These are phyloP conservation scores for Dictyostelium capitatum DNA, from an alignment of 78 protist species.

Conservation along the genomic window DNA sequence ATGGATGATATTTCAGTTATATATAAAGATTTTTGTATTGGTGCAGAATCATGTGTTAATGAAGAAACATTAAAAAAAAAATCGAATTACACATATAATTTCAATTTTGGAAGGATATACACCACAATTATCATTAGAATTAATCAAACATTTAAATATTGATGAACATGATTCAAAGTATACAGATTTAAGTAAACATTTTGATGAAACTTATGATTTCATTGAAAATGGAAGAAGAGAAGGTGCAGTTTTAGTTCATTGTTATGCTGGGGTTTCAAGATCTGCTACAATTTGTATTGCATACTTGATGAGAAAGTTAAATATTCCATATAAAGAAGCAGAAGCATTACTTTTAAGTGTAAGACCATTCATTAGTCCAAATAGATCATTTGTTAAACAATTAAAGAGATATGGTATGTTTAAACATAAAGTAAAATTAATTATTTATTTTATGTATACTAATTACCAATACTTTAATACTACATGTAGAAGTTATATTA, in stretches of 20 bases:
- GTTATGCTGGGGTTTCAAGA: constrained; percentile 84
- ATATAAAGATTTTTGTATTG: constrained; percentile 55
- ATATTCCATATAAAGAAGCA: constrained; percentile 63
- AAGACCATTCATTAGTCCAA: constrained; percentile 76
- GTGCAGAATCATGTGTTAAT: constrained; percentile 47
- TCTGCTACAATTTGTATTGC: constrained; percentile 75
- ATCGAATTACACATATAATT: constrained; percentile 51
- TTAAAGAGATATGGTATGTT: constrained; percentile 39
- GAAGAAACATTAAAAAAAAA: constrained; percentile 27
- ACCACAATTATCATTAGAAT: constrained; percentile 77
- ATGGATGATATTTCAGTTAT: constrained; percentile 30
- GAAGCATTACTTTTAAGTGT: constrained; percentile 36
- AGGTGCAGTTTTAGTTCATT: constrained; percentile 85
- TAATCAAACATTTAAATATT: constrained; percentile 37
- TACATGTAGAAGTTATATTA: not conserved
- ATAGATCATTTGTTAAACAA: constrained; percentile 79
- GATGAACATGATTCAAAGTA: constrained; percentile 35
- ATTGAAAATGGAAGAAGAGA: constrained; percentile 76
- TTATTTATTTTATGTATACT: no score
- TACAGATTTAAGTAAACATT: constrained; percentile 23
- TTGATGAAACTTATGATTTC: constrained; percentile 64
- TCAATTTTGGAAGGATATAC: constrained; percentile 36
- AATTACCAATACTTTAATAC: no score
- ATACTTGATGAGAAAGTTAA: constrained; percentile 68
- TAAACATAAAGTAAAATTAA: no score